Conservation (phyloP, 495 filamentous ascomycete species). For the Amniculicola lignicola region DNA sequence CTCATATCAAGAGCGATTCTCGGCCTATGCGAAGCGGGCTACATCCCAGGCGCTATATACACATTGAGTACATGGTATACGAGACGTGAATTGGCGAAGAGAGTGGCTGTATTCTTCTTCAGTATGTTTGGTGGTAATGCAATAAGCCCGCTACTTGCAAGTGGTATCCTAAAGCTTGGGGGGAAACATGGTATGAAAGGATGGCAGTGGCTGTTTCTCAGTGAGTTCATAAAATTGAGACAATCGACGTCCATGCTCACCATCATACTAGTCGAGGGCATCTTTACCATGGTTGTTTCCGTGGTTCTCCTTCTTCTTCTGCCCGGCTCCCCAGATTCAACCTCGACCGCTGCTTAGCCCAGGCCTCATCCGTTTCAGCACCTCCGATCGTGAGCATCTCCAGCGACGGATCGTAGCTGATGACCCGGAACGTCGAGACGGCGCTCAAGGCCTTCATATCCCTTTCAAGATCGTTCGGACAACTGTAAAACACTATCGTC, state of each 20-base stretch:
- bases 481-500: constrained; percentile 2
- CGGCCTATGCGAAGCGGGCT: constrained; percentile 4
- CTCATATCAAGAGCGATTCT: background rate
- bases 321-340: background rate
- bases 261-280: background rate
- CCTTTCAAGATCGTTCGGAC: background rate
- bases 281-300: background rate
- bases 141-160: background rate
- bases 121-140: constrained; percentile 6
- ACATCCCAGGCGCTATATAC: constrained; percentile 4
- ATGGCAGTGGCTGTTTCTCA: constrained; percentile 6
- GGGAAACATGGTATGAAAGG: background rate
- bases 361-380: background rate
- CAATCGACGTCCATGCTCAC: background rate
- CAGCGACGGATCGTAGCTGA: background rate
- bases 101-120: constrained; percentile 7
- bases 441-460: background rate
- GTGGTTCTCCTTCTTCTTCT: constrained; percentile 1
- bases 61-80: constrained; percentile 9
- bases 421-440: background rate
- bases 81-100: background rate
- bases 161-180: background rate
- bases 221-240: background rate
- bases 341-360: constrained; percentile 2
- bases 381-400: background rate